Base-by-base conservation (phyloP, 192 early-diverging fungal species). In the Backusella morwellensis region DNA sequence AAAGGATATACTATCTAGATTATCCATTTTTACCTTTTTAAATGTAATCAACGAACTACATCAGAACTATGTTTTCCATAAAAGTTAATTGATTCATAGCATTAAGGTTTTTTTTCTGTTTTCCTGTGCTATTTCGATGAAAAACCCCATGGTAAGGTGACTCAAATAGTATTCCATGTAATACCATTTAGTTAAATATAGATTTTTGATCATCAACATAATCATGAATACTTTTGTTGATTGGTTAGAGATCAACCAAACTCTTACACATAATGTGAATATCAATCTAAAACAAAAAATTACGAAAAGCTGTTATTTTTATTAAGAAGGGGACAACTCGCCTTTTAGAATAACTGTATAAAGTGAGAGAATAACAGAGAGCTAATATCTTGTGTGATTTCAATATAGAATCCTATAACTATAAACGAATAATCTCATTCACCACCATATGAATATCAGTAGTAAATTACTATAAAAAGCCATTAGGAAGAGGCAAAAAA, bases 91-190 rank as follows among this genome's bases (percentile, higher is more conserved):
- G 52, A 54, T 54, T 54, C 6, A 19, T 21, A 54, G 52, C 7
- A n/a, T 54, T 54, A 54, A 54, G 52, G 52, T 54, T 54, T 17
- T 54, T 54, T 54, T 54, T 54, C 52, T 54, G 52, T 54, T 54
- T 54, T 54, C n/a, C 6, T 54, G n/a, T 54, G 52, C 6, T 54
- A 23, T 54, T 54, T 54, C 19, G 17, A 54, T 54, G 52, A 21
- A 54, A 54, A 54, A 2, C 47, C 47, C 47, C 47, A 52, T 52
- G 47, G 17, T 52, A 52, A 19, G 47, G 19, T 52, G 47, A 52
- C 47, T 52, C 47, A 52, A 52, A 52, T 52, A n/a, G 1, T 52
- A 19, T 52, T 40, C 9, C 38, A 52, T 52, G 47, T 52, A 15
- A 52, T 54, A 54, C 50, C 50, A 54, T 54, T 54, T 54, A 8